Evolutionary conservation across 495 filamentous ascomycete species (phyloP), one percentile per base, ranked within the genome.

Genomic region (Talaromyces adpressus): DNA sequence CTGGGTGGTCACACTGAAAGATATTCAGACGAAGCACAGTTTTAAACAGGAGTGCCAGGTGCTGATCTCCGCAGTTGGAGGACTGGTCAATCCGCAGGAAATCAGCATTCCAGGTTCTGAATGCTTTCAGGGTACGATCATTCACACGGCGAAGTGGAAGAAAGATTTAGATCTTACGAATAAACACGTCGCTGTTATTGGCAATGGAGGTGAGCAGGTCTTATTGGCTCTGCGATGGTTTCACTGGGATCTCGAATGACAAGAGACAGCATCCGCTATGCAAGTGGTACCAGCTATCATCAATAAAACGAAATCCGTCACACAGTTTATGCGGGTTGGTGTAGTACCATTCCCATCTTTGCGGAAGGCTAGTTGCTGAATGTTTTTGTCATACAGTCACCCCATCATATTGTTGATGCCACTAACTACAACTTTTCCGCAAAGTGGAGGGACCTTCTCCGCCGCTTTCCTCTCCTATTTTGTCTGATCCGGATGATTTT

Each of bases 121-220:
- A 7, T 61, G 36, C 16, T 87, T 85, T 67, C 59, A 83, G 53
- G 85, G 84, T 18, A 65, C 69, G 4, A 67, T 86, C 16, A 73
- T 87, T 52, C 85, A 88, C 62, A 85, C 81, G 0, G 82, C 84
- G 2, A 74, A 72, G 54, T 88, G 85, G 85, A 79, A 84, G 34
- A 68, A 79, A 34, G 67, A 74, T 5, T 81, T 87, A 27, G 75
- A 85, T 65, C 79, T 81, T 63, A 62, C 71, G 12, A 75, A 77
- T 64, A 87, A 87, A 64, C 76, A 80, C 25, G 80, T 85, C 4
- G 83, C 78, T 20, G 75, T 87, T 45, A 83, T 88, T 62, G 85
- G 85, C 9, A 79, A 72, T 57, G 75, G 68, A 54, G 69, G 66
- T 71, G 49, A 64, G 60, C 14, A 25, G 8, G 1, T 34, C 11